phyloP scores from a whole-genome alignment of 352 stramenopile genomes.

The Phytophthora vignae region DNA sequence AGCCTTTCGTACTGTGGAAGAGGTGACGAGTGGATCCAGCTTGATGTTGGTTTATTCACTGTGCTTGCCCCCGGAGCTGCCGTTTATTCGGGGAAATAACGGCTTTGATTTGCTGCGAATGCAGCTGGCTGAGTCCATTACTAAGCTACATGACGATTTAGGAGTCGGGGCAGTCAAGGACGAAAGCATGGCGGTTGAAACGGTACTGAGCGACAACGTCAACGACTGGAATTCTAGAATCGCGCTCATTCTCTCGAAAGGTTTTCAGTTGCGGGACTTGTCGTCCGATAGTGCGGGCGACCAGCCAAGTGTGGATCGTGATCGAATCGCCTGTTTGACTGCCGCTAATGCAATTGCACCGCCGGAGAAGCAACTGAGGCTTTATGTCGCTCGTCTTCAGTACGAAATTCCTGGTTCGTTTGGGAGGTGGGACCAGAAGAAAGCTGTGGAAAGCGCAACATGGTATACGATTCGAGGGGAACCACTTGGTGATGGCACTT shows the following conservation, averaged over 20 bases:
- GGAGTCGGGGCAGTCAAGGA: background rate
- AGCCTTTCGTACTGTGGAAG: constrained; percentile 6
- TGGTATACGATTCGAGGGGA: constrained; percentile 20
- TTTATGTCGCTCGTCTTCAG: constrained; percentile 22
- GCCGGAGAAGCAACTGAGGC: constrained; percentile 4
- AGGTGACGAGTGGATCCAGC: constrained; percentile 19
- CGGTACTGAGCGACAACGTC: background rate
- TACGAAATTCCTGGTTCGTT: constrained; percentile 1
- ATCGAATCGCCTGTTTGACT: constrained; percentile 4
- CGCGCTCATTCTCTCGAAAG: constrained; percentile 10
- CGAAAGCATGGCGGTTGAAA: constrained; percentile 1
- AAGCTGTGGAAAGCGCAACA: constrained; percentile 3
- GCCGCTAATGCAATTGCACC: constrained; percentile 13
- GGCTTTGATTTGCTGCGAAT: constrained; percentile 9
- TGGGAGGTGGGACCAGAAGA: constrained; percentile 10
- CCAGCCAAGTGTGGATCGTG: background rate
- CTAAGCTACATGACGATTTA: background rate
- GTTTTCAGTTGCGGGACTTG: constrained; percentile 5
- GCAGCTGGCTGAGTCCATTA: constrained; percentile 8
- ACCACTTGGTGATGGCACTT: constrained; percentile 2
- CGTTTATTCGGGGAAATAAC: constrained; percentile 6
- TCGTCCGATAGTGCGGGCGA: background rate
- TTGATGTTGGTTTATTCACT: constrained; percentile 22
- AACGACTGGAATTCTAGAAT: background rate
- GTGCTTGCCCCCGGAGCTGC: constrained; percentile 16